These are phyloP conservation scores for Umbilicus rupestris DNA, from an alignment of 164 flowering plant genomes.

Conservation along the genomic window DNA sequence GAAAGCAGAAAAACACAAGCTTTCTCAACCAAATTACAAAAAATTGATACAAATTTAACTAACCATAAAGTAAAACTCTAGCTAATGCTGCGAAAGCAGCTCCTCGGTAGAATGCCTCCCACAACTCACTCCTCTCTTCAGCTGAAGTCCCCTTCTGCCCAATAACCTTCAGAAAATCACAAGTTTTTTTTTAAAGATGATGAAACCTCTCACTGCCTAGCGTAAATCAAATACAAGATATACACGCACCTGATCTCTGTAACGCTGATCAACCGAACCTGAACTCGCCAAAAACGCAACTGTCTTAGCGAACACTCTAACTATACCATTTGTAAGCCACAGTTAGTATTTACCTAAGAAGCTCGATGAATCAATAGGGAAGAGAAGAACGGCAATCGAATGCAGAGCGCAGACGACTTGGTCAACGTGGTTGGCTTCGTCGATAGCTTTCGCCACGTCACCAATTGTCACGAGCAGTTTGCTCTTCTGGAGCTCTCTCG, in stretches of 20 bases:
- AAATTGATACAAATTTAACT: constrained; percentile 10
- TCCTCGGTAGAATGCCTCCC: constrained; percentile 56
- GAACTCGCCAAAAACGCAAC: constrained; percentile 6
- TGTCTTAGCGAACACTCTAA: neutral
- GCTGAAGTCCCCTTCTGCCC: constrained; percentile 18
- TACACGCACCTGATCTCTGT: constrained; percentile 41
- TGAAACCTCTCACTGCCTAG: too few relatives aligned
- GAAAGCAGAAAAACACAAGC: neutral
- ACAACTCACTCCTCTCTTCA: constrained; percentile 41
- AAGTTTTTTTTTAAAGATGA: neutral
- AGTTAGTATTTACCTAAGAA: constrained; percentile 37
- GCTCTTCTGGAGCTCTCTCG: constrained; percentile 18
- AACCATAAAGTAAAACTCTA: constrained; percentile 55
- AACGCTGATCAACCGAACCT: constrained; percentile 39
- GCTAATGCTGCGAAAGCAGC: constrained; percentile 61
- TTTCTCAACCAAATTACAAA: neutral
- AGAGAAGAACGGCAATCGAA: constrained; percentile 60
- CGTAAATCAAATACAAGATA: constrained; percentile 1
- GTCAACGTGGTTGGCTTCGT: constrained; percentile 57
- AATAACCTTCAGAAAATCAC: constrained; percentile 20
- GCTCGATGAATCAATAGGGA: constrained; percentile 57
- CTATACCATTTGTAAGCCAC: neutral
- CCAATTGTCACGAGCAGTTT: constrained; percentile 44
- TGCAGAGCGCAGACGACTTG: constrained; percentile 62
- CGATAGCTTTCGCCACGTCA: constrained; percentile 33